Base-by-base conservation (phyloP, 345 rosid species). In the Brassica cretica region DNA sequence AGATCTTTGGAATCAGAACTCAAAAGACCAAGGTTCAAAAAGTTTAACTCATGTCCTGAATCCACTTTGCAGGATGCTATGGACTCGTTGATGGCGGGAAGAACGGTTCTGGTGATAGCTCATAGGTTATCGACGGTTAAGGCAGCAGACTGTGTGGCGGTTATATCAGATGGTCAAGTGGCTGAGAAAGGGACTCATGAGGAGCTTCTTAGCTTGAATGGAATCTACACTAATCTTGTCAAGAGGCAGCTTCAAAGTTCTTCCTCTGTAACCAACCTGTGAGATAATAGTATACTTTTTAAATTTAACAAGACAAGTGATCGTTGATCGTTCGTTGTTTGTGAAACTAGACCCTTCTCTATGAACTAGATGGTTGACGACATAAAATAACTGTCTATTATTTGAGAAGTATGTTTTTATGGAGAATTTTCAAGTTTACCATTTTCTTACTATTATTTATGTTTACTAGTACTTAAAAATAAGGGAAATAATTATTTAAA, bases 101-200 rank as follows among this genome's bases (percentile, higher is more conserved):
- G 98, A 86, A 94, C 97, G 8, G 98, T 94, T 63, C 88, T 94
- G 16, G 97, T 94, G 12, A 94, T 92, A 82, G 98, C 98, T 35
- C 98, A 94, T 84, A 82, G 97, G 83, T 85, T 92, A 9, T 94
- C 98, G 5, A 94, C 98, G 0, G 97, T 94, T 49, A 82, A 90
- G 86, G 90, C 88, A 21, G 98, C 97, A 65, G 89, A 94, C 55
- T 87, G 71, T 7, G 98, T 94, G 7, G 97, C 95, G 1, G 97
- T 94, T 49, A 79, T 90, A 77, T 94, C 98, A 8, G 93, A 89
- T 16, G 97, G 97, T 70, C 87, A 86, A 72, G 89, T 92, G 29
- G 88, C 86, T 35, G 92, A 88, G 76, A 86, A 82, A 41, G 92
- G 90, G 2, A 85, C 83, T 19, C 92, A 88, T 66, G 87, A 85